phyloP scores from a whole-genome alignment of 140 eudicot genomes.

The Artemisia princeps region DNA sequence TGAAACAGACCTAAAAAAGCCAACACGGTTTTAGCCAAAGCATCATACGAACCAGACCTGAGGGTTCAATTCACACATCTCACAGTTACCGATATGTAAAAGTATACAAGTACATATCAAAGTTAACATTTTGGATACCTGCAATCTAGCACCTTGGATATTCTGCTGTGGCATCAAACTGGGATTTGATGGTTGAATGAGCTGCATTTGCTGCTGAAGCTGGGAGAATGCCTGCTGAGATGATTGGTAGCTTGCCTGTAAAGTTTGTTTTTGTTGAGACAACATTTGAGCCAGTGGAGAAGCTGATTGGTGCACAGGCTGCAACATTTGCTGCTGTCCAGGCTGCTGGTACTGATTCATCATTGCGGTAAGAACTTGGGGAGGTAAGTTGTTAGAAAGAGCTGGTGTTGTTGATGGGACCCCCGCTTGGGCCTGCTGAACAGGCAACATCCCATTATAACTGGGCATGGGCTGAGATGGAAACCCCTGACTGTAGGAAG shows the following conservation, averaged over 20 bases:
- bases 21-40: too few species aligned
- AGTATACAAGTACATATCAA: neutral
- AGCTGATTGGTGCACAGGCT: slow-evolving; percentile 57
- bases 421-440: slow-evolving; percentile 39
- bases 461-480: slow-evolving; percentile 47
- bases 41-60: too few species aligned
- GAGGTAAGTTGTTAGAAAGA: slow-evolving; percentile 33
- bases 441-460: slow-evolving; percentile 38
- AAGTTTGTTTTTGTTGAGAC: slow-evolving; percentile 77
- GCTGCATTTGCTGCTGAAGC: slow-evolving; percentile 89
- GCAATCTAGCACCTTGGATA: slow-evolving; percentile 50
- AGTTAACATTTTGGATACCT: slow-evolving; percentile 35
- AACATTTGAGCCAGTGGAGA: slow-evolving; percentile 90
- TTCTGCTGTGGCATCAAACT: slow-evolving; percentile 28
- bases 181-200: slow-evolving; percentile 83
- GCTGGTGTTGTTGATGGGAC: slow-evolving; percentile 37
- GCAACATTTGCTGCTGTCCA: slow-evolving; percentile 46
- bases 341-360: slow-evolving; percentile 50
- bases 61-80: too few species aligned
- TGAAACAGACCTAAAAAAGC: too few species aligned
- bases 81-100: neutral
- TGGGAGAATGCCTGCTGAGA: slow-evolving; percentile 82
- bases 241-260: slow-evolving; percentile 83
- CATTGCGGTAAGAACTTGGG: slow-evolving; percentile 31
- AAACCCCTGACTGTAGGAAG: slow-evolving; percentile 46